Base-by-base conservation (phyloP, 164 flowering plant genomes). In the Kalanchoe fedtschenkoi region DNA sequence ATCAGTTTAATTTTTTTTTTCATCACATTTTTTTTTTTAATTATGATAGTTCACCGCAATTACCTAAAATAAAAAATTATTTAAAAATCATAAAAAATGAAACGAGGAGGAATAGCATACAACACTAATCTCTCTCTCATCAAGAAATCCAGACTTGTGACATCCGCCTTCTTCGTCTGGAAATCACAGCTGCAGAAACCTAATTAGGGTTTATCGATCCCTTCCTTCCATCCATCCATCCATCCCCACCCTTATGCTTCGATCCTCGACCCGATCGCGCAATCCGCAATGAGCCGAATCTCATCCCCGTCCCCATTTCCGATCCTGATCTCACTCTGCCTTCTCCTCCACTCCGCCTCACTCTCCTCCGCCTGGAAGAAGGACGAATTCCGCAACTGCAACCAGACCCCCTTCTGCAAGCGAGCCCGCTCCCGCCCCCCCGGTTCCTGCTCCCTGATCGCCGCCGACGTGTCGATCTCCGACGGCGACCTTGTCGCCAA, bases 351-450 rank as follows among this genome's bases (percentile, higher is more conserved):
- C 54, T 70, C 60, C 1, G 1, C 55, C 17, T 38, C 66, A 65
- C 47, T 67, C 14, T 88, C 75, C 60, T 66, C 68, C 9, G 80
- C 96, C 6, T 95, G 97, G 97, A 95, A 95, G 44, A 85, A 78
- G 41, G 99, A 95, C 5, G 99, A 95, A 72, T 95, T 95, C 72
- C 74, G 97, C n/a, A 85, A 67, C 89, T 95, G 99, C 74, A 69
- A 91, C 65, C 95, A 95, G 61, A 87, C 99, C 64, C 99, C 99
- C 14, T 95, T 95, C 77, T 95, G 99, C 87, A 89, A 87, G 53
- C 77, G 91, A n/a, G 89, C 95, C 44, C 87, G 99, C 24, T 74
- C 87, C 39, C 81, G 91, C 41, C 65, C 71, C 24, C 91, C 96
- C 44, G 80, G 78, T 17, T 63, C 78, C 17, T 84, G 75, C 70